Conservation (phyloP, 2,329 filamentous ascomycete species). For the Colletotrichum melonis region DNA sequence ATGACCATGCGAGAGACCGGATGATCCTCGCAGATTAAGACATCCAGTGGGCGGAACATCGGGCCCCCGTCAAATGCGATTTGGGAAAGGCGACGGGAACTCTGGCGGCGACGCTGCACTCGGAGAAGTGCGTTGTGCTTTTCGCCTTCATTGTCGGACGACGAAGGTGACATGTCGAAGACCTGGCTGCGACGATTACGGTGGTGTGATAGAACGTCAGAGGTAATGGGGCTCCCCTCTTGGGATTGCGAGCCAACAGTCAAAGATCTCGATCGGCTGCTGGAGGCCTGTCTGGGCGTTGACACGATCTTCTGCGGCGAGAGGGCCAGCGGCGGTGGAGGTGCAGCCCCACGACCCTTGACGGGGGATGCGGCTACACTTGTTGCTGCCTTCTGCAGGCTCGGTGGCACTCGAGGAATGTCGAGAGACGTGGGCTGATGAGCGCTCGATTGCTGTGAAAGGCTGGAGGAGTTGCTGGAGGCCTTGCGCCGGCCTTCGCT, state of each 20-base stretch:
- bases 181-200: conserved; percentile 94
- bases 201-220: conserved; percentile 78
- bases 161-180: conserved; percentile 96
- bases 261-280: conserved; percentile 82
- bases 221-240: conserved; percentile 81
- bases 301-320: conserved; percentile 73
- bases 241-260: conserved; percentile 97
- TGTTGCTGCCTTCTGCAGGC: conserved; percentile 70
- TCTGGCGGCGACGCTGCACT: conserved; percentile 93
- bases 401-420: conserved; percentile 70
- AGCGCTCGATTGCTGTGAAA: conserved; percentile 81
- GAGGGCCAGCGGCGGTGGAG: conserved; percentile 60
- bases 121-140: conserved; percentile 91
- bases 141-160: conserved; percentile 95
- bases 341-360: conserved; percentile 64
- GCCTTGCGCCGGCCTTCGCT: conserved; percentile 86
- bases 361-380: conserved; percentile 64
- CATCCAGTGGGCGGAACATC: conserved; percentile 88
- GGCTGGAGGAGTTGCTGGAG: conserved; percentile 86
- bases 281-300: conserved; percentile 72
- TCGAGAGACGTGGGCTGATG: conserved; percentile 81
- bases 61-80: conserved; percentile 88
- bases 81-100: conserved; percentile 92
- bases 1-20: conserved; percentile 98
- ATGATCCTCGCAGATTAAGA: conserved; percentile 97